phyloP scores from a whole-genome alignment of 2,329 filamentous ascomycete genomes.

The Fusarium sp. region DNA sequence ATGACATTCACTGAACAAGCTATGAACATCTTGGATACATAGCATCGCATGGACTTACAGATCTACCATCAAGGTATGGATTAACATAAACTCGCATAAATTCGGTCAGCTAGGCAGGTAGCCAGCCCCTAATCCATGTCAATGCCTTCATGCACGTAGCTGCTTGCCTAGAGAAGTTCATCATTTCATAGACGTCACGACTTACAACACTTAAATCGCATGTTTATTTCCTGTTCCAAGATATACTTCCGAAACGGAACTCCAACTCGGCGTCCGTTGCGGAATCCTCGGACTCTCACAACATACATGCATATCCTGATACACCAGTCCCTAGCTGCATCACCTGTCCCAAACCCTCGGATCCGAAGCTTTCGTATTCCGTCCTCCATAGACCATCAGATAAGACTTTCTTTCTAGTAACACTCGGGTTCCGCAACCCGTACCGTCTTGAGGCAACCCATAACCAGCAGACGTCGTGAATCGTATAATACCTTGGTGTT shows the following conservation, averaged over 20 bases:
- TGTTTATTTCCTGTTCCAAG: not conserved
- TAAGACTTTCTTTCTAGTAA: not conserved
- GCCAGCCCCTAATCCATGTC: too few relatives aligned
- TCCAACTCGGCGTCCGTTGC: not conserved
- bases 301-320: not conserved
- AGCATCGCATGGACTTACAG: not conserved
- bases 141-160: too few relatives aligned
- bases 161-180: not conserved
- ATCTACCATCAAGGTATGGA: not conserved
- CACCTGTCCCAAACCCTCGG: not conserved
- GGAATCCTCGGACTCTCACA: not conserved
- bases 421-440: conserved; percentile 20
- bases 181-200: not conserved
- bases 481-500: conserved; percentile 1
- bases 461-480: not conserved
- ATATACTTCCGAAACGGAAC: not conserved
- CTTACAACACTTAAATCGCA: not conserved
- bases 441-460: not conserved
- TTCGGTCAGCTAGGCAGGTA: too few relatives aligned
- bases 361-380: not conserved
- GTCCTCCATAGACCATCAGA: not conserved
- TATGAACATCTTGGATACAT: not conserved
- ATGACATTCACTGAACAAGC: not conserved
- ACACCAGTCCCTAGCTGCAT: not conserved
- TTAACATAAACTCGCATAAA: not conserved